Evolutionary conservation across 129 eudicot genomes (phyloP), one percentile per base, ranked within the genome.

Genomic region (Chrysanthemum lavandulifolium): DNA sequence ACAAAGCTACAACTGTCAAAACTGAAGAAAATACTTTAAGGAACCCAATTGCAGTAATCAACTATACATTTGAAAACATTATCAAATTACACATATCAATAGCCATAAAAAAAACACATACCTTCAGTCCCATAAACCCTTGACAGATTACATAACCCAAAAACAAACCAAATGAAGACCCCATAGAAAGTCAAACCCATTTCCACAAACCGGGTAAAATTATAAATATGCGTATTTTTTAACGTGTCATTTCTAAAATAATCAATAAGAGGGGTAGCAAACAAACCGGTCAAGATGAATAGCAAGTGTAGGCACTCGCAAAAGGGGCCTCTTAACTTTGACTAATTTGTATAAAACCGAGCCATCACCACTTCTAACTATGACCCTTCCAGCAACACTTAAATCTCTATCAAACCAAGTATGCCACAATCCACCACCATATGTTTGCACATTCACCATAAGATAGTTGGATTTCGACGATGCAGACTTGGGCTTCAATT

Each of bases 361-460:
- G 72, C 90, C 98, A 73, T 89, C 90, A 7, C 78, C 73, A 76
- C 73, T 78, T 84, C 86, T 92, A 53, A 89, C 59, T 73, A 92
- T 89, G 53, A 87, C 95, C 79, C 96, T 83, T 76, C 98, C 98
- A 61, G 96, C 98, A 31, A 92, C 77, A 89, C 92, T 92, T 60
- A 92, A 73, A 79, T 92, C 98, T 72, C 98, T 77, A 77, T 92
- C 98, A 79, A 92, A 92, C 96, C 98, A 92, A 31, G 98, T 92
- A 78, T 92, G 92, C 98, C 98, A 92, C 75, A 92, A 87, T 78
- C 98, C 98, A 76, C 96, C 90, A 49, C 98, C 96, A 72, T 92
- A 92, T 2, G 96, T 92, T 82, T 92, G 96, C 50, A 92, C 96
- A 69, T 89, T 92, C 69, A 92, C 88, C 98, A 92, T 89, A 61